Percentiles rank a stretch among this genome's conserved stretches.
Conservation (phyloP, 768 basidiomycete genomes). For the Dendrothele bispora region DNA sequence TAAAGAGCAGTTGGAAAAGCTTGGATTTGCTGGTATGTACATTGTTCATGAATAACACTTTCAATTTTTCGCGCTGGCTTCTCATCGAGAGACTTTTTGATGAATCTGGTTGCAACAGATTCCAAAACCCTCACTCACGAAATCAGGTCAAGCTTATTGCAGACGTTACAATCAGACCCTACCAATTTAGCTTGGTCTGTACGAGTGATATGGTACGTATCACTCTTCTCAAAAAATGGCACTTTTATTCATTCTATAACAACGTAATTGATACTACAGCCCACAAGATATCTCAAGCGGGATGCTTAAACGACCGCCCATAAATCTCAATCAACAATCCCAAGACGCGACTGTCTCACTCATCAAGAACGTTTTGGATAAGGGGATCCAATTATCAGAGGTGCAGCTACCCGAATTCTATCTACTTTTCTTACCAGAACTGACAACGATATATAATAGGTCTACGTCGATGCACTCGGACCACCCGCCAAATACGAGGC, state of each 20-base stretch:
- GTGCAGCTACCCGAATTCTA: constrained; percentile 33
- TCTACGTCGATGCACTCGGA: constrained; percentile 95
- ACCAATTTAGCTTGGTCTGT: constrained; percentile 81
- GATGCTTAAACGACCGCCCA: constrained; percentile 84
- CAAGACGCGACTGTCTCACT: constrained; percentile 89
- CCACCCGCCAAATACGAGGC: constrained; percentile 82
- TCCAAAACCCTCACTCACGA: constrained; percentile 87
- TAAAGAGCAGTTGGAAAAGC: constrained; percentile 64
- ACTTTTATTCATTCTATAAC: neutral
- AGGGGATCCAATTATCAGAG: constrained; percentile 78
- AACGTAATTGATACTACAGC: constrained; percentile 37
- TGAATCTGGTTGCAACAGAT: too few relatives aligned
- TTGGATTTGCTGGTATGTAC: constrained; percentile 87
- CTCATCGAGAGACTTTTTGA: neutral
- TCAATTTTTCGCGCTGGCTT: neutral
- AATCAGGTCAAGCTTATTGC: constrained; percentile 62
- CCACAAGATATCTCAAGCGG: constrained; percentile 90
- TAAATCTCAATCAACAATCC: constrained; percentile 85
- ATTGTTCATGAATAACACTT: neutral
- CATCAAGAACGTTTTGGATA: constrained; percentile 81
- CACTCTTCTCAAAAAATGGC: too few relatives aligned
- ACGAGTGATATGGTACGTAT: constrained; percentile 62
- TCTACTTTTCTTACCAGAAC: neutral
- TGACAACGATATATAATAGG: constrained; percentile 39
- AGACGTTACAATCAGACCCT: constrained; percentile 68